Evolutionary conservation across 805 yeast genomes (phyloP), one percentile per base, ranked within the genome.

Genomic region (Wickerhamomyces bovis): DNA sequence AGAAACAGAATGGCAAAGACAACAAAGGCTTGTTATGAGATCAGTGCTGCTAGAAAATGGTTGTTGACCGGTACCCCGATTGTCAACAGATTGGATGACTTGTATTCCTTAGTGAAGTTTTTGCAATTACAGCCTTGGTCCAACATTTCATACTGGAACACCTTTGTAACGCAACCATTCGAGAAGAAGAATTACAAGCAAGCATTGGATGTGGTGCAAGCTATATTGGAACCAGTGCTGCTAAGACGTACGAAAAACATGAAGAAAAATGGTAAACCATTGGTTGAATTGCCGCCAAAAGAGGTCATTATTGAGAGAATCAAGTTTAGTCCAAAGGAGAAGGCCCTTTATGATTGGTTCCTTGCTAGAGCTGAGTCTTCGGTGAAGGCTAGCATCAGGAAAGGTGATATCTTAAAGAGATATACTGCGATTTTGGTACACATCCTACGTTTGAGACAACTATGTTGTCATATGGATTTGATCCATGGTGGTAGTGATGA

Each of bases 51-150:
- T 18, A 71, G 94, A 42, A 79, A 80, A 50, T 90, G 98, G 98
- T 72, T 85, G 3, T 69, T 92, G 41, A 89, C 97, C 0, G 98
- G 98, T 8, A 90, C 98, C 0, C 97, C 98, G 0, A 86, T 90
- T 25, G 85, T 89, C 36, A 90, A 90, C 63, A 69, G 90, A 51
- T 69, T 92, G 10, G 97, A 92, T 62, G 98, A 92, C 62, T 66
- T 92, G 41, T 90, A 77, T 60, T 83, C 95, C 6, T 65, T 89
- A 42, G 77, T 89, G 16, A 79, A 80, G 53, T 92, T 83, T 57
- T 66, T 92, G 42, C 72, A 80, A 39, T 65, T 90, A n/a, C 88
- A 86, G 54, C 98, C 98, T 1, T 92, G 97, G 97, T 72, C 82
- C 36, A 84, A 85, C 54, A 81, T 85, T 46, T 74, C 87, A 1